A percentile compares a stretch with the other conserved stretches of the same genome.
phyloP scores from a whole-genome alignment of 805 yeast species.

The Cyberlindnera xishuangbannaensis region DNA sequence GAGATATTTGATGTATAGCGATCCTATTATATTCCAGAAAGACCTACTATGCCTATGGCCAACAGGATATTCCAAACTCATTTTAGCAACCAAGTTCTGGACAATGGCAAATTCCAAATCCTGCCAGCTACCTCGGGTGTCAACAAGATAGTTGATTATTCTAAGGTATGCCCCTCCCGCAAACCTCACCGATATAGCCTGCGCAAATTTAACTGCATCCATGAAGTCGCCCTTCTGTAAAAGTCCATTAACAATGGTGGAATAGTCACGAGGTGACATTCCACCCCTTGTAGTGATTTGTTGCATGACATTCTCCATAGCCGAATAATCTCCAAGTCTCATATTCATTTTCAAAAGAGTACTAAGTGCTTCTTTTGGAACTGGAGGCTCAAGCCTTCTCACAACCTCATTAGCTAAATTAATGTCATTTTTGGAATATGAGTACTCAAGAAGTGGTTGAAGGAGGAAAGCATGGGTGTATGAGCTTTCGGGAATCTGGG shows the following conservation, averaged over 20 bases:
- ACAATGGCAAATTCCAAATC: conserved; percentile 14
- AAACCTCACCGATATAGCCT: conserved; percentile 1
- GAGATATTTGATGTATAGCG: conserved; percentile 18
- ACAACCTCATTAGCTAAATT: conserved; percentile 14
- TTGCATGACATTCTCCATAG: conserved; percentile 17
- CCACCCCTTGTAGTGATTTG: conserved; percentile 15
- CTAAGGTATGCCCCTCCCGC: conserved; percentile 11
- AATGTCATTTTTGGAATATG: conserved; percentile 6
- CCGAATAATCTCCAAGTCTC: conserved; percentile 14
- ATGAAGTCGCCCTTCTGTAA: conserved; percentile 10
- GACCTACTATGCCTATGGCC: not conserved
- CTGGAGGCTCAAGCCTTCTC: conserved; percentile 10
- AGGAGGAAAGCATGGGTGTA: conserved; percentile 12
- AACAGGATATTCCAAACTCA: conserved; percentile 5
- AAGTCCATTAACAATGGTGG: conserved; percentile 17
- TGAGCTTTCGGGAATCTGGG: conserved; percentile 8
- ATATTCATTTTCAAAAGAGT: conserved; percentile 16
- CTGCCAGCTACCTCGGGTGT: conserved; percentile 5
- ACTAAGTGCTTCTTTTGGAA: conserved; percentile 13
- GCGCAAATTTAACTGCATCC: conserved; percentile 6
- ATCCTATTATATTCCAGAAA: conserved; percentile 20
- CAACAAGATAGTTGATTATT: conserved; percentile 13
- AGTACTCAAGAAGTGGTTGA: conserved; percentile 12
- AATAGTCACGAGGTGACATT: conserved; percentile 15
- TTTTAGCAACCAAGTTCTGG: conserved; percentile 13